Base-by-base conservation (phyloP, 352 stramenopile species). In the Phytophthora agathidicida region DNA sequence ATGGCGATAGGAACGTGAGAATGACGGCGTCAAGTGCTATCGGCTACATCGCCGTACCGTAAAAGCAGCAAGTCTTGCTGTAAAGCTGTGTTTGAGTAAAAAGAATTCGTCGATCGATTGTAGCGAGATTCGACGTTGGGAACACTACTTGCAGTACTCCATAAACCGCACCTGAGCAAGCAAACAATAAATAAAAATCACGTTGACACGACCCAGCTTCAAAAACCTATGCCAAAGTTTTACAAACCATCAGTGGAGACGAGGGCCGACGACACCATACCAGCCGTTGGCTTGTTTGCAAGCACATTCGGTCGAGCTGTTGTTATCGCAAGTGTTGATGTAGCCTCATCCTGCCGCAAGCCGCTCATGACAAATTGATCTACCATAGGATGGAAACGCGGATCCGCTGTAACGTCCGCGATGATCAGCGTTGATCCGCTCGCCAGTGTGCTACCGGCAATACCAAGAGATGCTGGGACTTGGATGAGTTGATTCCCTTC, bases 371-470 rank as follows among this genome's bases (percentile, higher is more conserved):
- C 74, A 23, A 87, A 71, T 31, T 92, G 78, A 31, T 92, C 83
- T 0, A 92, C 66, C 48, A 88, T 75, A 3, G 78, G 73, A 60
- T 91, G 76, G 44, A 86, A 92, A 0, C 80, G 67, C 10, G 60
- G 43, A 48, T 92, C 77, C 1, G 46, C n/a, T 19, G 60, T 31
- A 10, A 80, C 51, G 48, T 87, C 73, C 4, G 65, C 60, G 8
- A 84, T 60, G 1, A 85, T 41, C 2, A 88, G 11, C 3, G 60
- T 77, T 6, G 66, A 64, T 43, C 51, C 57, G 28, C 54, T 77
- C 0, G 78, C 74, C 9, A 88, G 42, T 10, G 77, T 70, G 13
- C 51, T 72, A 1, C 83, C 83, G 35, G 79, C 71, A 44, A 92
- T 84, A 0, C 83, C 83, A 1, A 90, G 53, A 20, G 74, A 75